These are phyloP conservation scores for Boletus reticuloceps DNA, from an alignment of 768 basidiomycete genomes.

Conservation along the genomic window DNA sequence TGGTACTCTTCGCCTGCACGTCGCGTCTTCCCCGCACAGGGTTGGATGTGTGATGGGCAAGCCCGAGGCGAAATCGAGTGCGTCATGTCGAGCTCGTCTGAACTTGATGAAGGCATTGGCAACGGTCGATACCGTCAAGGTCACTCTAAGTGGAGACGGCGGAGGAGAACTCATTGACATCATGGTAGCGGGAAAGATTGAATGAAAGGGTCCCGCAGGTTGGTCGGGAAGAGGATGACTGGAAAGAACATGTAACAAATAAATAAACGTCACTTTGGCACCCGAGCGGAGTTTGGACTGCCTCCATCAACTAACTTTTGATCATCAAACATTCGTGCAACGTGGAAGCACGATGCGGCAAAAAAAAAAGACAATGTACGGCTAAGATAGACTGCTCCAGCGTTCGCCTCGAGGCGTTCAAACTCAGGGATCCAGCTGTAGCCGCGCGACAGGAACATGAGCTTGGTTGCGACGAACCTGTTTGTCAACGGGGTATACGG, in stretches of 20 bases:
- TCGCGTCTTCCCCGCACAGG: conserved; percentile 29
- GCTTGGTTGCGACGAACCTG: no score
- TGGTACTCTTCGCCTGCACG: conserved; percentile 28
- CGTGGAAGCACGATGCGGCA: conserved; percentile 11
- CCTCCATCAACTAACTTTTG: not conserved
- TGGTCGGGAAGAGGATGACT: not conserved
- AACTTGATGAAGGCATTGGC: conserved; percentile 56
- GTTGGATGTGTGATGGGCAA: conserved; percentile 36
- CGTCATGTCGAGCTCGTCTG: conserved; percentile 37
- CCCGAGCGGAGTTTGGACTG: conserved; percentile 23
- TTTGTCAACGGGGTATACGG: no score
- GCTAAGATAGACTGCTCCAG: not conserved
- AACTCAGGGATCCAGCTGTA: not conserved
- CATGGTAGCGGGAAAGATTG: not conserved
- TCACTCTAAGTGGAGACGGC: conserved; percentile 20
- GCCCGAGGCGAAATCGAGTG: conserved; percentile 38
- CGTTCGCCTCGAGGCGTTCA: conserved; percentile 2
- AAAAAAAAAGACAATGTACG: not conserved
- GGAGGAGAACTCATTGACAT: conserved; percentile 19
- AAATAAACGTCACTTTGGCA: conserved; percentile 2
- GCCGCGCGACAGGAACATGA: not conserved
- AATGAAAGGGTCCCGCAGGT: not conserved
- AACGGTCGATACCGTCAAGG: conserved; percentile 35
- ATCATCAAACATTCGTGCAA: not conserved
- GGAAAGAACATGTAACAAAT: not conserved